Percentiles rank a stretch among this genome's conserved stretches.
Evolutionary conservation across 2,329 filamentous ascomycete species (phyloP).

Genomic region (Colletotrichum cuscutae): DNA sequence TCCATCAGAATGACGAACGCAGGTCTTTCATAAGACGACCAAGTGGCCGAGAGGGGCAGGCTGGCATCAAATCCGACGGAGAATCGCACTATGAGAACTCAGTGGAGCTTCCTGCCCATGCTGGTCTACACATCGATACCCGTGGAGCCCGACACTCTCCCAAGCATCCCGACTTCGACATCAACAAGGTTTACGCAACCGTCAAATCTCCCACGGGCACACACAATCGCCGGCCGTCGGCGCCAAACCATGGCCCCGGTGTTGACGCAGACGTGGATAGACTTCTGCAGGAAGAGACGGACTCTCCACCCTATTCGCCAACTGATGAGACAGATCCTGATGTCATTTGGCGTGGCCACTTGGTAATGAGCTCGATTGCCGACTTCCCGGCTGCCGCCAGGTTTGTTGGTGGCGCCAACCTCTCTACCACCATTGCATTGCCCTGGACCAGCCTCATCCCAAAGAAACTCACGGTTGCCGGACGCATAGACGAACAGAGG

Average conservation of each 20-base stretch:
- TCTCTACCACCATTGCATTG: conserved; percentile 64
- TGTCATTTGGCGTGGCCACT: conserved; percentile 80
- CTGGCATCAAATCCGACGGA: conserved; percentile 28
- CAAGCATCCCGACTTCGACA: conserved; percentile 75
- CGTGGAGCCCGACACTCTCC: conserved; percentile 61
- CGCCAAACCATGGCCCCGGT: conserved; percentile 66
- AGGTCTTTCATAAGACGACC: conserved; percentile 49
- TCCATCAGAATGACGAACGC: conserved; percentile 45
- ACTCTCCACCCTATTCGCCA: conserved; percentile 85
- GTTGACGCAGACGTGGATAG: conserved; percentile 92
- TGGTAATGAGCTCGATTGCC: conserved; percentile 81
- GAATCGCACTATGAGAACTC: conserved; percentile 23
- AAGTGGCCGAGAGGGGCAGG: conserved; percentile 42
- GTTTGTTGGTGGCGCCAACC: conserved; percentile 85
- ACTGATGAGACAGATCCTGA: conserved; percentile 78
- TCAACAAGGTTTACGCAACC: conserved; percentile 85
- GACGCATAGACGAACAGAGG: conserved; percentile 82
- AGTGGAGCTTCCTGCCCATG: conserved; percentile 43
- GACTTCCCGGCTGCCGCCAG: conserved; percentile 82
- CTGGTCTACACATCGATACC: conserved; percentile 54
- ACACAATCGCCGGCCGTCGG: conserved; percentile 59
- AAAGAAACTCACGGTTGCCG: conserved; percentile 74
- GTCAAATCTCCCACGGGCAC: conserved; percentile 77
- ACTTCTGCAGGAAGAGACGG: conserved; percentile 81
- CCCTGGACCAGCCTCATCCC: conserved; percentile 82